Conservation (phyloP, 2,329 filamentous ascomycete genomes). For the Elsinoe batatas region DNA sequence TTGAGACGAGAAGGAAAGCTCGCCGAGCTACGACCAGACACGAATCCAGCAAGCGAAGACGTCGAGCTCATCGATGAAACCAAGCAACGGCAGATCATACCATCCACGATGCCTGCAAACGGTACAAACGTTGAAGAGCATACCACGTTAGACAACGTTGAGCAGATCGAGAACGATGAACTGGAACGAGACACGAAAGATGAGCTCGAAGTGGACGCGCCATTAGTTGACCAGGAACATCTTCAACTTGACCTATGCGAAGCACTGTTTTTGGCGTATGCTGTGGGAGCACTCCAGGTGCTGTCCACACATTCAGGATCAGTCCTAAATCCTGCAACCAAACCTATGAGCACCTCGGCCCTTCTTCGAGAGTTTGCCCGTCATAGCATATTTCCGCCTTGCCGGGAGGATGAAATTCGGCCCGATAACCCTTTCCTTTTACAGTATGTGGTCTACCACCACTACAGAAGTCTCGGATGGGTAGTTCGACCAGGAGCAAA, state of each 20-base stretch:
- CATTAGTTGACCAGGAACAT: conserved; percentile 59
- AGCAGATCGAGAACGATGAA: too few species aligned
- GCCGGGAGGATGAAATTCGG: conserved; percentile 37
- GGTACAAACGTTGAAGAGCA: neutral
- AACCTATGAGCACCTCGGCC: conserved; percentile 18
- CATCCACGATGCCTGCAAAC: neutral
- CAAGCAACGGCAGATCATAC: neutral
- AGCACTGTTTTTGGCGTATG: conserved; percentile 80
- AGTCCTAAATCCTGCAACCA: conserved; percentile 25
- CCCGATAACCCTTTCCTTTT: conserved; percentile 79
- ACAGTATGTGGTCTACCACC: conserved; percentile 84
- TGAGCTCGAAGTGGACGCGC: conserved; percentile 6
- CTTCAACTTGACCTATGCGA: conserved; percentile 88
- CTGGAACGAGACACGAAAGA: conserved; percentile 25
- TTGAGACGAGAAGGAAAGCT: conserved; percentile 43
- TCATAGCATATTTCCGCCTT: conserved; percentile 20
- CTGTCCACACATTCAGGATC: conserved; percentile 30
- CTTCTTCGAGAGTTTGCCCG: conserved; percentile 49
- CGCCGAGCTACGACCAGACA: conserved; percentile 7
- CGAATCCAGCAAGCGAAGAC: neutral
- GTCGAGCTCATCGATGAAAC: neutral
- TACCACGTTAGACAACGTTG: too few species aligned
- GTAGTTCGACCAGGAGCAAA: conserved; percentile 87
- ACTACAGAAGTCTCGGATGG: conserved; percentile 93
- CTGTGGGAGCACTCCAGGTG: conserved; percentile 63